Evolutionary conservation across 441 rosid species (phyloP), one percentile per base, ranked within the genome.

Genomic region (Viola pubescens): DNA sequence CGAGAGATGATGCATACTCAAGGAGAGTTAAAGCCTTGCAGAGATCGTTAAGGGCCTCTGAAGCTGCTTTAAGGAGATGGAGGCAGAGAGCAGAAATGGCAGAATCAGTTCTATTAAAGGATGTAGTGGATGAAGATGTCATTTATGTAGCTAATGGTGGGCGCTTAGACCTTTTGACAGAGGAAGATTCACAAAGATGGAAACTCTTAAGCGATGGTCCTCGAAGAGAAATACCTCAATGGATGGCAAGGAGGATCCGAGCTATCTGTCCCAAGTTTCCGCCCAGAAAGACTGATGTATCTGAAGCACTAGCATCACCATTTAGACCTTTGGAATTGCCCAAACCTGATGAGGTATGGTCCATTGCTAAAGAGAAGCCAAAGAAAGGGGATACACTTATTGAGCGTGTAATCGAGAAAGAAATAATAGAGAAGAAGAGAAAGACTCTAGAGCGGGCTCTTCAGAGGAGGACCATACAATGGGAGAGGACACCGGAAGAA

Each of bases 191-290:
- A 38, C 70, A 62, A 62, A 79, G 77, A 63, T 77, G 75, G 84
- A 79, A 79, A 63, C 84, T 79, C 62, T 66, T 79, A 42, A 74
- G 71, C 63, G 77, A 74, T 14, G 81, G 84, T 56, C 84, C 84
- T 38, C 81, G 81, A 52, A 74, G 66, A 64, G 81, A 79, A 62
- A 70, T 70, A 41, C 81, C 84, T 62, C 77, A 57, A 9, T 74
- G 84, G 84, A 77, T 72, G 76, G 84, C 81, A 60, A 77, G 79
- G 66, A 77, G 77, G 74, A 79, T 79, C 5, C 3, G 67, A 40
- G 52, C 58, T 48, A 67, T 79, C 61, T 52, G 60, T 58, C 81
- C 79, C 34, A 79, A 64, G 70, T 76, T 79, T 51, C 84, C 84
- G 10, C 84, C 84, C 47, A 72, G 72, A 58, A 77, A 66, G 61